Conservation (phyloP, 164 flowering plant species). For the Berberis thunbergii region DNA sequence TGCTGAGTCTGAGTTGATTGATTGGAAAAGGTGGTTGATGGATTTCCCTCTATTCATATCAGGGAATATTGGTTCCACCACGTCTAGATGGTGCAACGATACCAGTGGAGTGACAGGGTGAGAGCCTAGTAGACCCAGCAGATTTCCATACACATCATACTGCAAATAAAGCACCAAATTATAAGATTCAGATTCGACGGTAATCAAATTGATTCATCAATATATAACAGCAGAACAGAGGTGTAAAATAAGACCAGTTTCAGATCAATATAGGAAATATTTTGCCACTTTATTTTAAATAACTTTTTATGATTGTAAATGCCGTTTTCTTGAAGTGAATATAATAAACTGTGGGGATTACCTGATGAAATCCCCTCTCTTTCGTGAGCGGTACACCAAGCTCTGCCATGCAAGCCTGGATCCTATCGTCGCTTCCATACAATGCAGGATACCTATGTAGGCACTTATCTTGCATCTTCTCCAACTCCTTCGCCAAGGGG, state of each 20-base stretch:
- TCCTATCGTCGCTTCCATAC: conserved; percentile 24
- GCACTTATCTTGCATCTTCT: conserved; percentile 19
- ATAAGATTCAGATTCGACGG: neutral
- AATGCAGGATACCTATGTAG: conserved; percentile 18
- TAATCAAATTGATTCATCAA: too few relatives aligned
- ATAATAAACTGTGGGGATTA: neutral
- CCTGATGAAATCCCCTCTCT: conserved; percentile 22
- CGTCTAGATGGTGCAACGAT: conserved; percentile 66
- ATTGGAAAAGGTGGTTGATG: conserved; percentile 32
- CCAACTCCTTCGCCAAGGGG: conserved; percentile 16
- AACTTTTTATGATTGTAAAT: too few relatives aligned
- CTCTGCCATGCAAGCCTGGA: conserved; percentile 23
- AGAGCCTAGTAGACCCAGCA: conserved; percentile 70
- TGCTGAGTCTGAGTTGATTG: conserved; percentile 49
- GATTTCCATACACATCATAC: conserved; percentile 79
- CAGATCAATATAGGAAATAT: too few relatives aligned
- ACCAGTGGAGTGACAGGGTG: conserved; percentile 72
- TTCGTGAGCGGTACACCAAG: conserved; percentile 20
- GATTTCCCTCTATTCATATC: conserved; percentile 30
- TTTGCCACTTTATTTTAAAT: too few relatives aligned
- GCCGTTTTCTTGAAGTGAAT: too few relatives aligned
- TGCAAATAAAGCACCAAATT: conserved; percentile 15
- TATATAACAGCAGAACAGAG: too few relatives aligned
- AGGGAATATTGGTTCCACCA: conserved; percentile 75
- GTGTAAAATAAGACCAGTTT: too few relatives aligned